Evolutionary conservation across 768 basidiomycete genomes (phyloP).

Genomic region (Mrakia blollopis): DNA sequence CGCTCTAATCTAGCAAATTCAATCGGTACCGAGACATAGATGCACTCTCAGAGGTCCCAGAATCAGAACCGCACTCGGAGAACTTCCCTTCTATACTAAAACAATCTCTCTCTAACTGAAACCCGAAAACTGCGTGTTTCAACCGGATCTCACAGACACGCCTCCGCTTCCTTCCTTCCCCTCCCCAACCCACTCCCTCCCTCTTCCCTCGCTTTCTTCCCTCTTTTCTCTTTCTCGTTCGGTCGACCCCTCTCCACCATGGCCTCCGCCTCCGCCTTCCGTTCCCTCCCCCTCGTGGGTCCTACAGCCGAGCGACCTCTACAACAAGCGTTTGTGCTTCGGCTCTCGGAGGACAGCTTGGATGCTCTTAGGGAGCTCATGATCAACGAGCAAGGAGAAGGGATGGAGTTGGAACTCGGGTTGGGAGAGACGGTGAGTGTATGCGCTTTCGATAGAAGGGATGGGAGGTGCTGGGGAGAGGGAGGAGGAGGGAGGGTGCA

Average conservation of each 20-base stretch:
- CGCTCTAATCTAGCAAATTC: background rate
- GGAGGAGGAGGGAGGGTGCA: background rate
- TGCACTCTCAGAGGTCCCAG: no score
- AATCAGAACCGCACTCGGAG: background rate
- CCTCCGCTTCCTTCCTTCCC: background rate
- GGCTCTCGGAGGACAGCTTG: conserved; percentile 20
- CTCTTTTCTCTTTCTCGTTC: background rate
- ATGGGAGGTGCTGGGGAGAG: background rate
- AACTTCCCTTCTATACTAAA: background rate
- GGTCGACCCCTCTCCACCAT: background rate
- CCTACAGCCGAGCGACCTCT: conserved; percentile 16
- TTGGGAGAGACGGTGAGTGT: conserved; percentile 15
- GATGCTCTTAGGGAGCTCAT: conserved; percentile 23
- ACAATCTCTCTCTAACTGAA: no score
- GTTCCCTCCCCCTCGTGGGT: conserved; percentile 10
- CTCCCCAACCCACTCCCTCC: background rate
- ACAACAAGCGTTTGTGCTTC: conserved; percentile 13
- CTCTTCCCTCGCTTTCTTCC: background rate
- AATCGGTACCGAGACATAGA: no score
- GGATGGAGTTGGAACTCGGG: conserved; percentile 13
- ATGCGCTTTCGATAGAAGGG: background rate
- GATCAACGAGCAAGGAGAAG: background rate
- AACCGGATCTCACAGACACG: background rate
- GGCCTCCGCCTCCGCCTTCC: background rate
- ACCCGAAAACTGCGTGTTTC: background rate